phyloP scores from a whole-genome alignment of 371 early-diverging fungal genomes.

The Mortierella sp. region DNA sequence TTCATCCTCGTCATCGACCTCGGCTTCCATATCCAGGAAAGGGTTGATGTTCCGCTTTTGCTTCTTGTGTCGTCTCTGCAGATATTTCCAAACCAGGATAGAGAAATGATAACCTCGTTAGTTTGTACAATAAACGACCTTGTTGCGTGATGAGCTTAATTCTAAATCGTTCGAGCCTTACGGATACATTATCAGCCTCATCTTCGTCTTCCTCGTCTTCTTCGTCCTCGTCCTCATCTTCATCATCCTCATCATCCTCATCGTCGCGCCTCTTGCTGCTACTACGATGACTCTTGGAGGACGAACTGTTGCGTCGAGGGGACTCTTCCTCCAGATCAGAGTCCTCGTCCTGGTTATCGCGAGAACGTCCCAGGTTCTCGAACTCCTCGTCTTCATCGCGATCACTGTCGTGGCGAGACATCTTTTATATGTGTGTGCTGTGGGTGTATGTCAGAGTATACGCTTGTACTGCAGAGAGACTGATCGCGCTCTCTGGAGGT shows the following conservation, averaged over 20 bases:
- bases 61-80: constrained; percentile 57
- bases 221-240: constrained; percentile 62
- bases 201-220: constrained; percentile 64
- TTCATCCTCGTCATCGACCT: constrained; percentile 82
- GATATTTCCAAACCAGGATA: neutral
- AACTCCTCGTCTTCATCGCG: constrained; percentile 74
- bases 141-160: too few species aligned
- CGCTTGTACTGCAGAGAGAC: too few species aligned
- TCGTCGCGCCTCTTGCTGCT: constrained; percentile 37
- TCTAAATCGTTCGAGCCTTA: too few species aligned
- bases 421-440: constrained; percentile 9
- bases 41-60: constrained; percentile 60
- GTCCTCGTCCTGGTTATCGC: constrained; percentile 65
- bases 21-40: constrained; percentile 75
- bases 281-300: constrained; percentile 7
- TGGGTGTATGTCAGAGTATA: neutral
- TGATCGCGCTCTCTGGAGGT: too few species aligned
- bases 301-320: constrained; percentile 12
- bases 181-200: constrained; percentile 57
- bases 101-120: too few species aligned
- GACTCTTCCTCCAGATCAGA: constrained; percentile 42
- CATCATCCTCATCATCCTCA: constrained; percentile 74
- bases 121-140: too few species aligned
- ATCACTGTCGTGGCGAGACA: constrained; percentile 57
- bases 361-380: constrained; percentile 54